phyloP scores from a whole-genome alignment of 1,139 yeast species.

The Saccharomyces pastorianus region DNA sequence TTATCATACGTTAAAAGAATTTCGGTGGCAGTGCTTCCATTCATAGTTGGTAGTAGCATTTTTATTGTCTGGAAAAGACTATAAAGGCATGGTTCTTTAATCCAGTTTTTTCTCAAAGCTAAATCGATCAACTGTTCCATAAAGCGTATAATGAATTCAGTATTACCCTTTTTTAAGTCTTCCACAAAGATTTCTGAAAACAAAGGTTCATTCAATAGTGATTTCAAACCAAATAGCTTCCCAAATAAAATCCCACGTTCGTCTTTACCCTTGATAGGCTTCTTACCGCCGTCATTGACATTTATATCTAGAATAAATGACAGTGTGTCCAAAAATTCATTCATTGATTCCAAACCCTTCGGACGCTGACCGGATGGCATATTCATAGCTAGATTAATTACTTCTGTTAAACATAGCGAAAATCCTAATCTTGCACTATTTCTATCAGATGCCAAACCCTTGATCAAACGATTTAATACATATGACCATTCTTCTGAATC shows the following conservation, averaged over 20 bases:
- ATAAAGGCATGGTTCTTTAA: slow-evolving; percentile 71
- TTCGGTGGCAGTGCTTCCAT: slow-evolving; percentile 28
- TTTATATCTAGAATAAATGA: slow-evolving; percentile 34
- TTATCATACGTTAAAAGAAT: slow-evolving; percentile 42
- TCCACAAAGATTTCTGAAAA: slow-evolving; percentile 34
- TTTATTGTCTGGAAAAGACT: slow-evolving; percentile 53
- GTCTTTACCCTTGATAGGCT: slow-evolving; percentile 64
- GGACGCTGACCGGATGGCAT: slow-evolving; percentile 14
- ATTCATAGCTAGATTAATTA: slow-evolving; percentile 40
- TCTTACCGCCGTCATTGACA: slow-evolving; percentile 33
- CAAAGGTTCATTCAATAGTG: slow-evolving; percentile 50
- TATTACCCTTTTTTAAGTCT: slow-evolving; percentile 24
- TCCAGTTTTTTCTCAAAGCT: slow-evolving; percentile 68
- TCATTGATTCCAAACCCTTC: slow-evolving; percentile 20
- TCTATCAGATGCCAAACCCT: slow-evolving; percentile 74
- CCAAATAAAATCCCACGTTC: slow-evolving; percentile 79
- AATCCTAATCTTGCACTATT: slow-evolving; percentile 84
- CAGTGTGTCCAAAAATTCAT: slow-evolving; percentile 34
- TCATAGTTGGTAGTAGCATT: slow-evolving; percentile 25
- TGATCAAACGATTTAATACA: slow-evolving; percentile 66
- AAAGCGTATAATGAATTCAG: slow-evolving; percentile 35
- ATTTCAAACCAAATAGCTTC: slow-evolving; percentile 74
- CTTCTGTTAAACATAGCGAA: slow-evolving; percentile 79
- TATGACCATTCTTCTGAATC: slow-evolving; percentile 66
- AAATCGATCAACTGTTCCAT: slow-evolving; percentile 47